phyloP scores from a whole-genome alignment of 1,284 basidiomycete genomes.

The Microbotryomycetes sp. region DNA sequence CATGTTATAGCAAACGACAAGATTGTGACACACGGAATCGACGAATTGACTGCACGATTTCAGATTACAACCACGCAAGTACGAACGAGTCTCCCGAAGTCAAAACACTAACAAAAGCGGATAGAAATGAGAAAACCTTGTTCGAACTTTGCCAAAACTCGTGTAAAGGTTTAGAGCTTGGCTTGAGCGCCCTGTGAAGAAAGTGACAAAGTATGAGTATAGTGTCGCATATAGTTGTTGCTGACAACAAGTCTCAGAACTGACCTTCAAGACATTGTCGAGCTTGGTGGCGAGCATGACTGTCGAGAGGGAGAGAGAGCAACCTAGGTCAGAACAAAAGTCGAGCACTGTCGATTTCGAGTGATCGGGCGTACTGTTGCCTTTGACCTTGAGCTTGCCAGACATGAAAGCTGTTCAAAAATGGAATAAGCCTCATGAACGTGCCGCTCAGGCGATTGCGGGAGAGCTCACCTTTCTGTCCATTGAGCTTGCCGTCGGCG shows the following conservation, averaged over 20 bases:
- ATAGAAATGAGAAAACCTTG: too few species aligned
- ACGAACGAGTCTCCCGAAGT: too few species aligned
- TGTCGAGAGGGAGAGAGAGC: background rate
- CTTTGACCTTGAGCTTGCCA: slow-evolving; percentile 58
- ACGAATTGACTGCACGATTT: too few species aligned
- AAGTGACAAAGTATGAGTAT: background rate
- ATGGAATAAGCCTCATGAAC: slow-evolving; percentile 13
- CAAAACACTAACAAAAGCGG: too few species aligned
- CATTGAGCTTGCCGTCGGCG: slow-evolving; percentile 55
- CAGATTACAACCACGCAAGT: too few species aligned
- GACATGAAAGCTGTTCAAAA: slow-evolving; percentile 67
- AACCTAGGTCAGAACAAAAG: background rate
- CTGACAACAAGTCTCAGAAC: slow-evolving; percentile 21
- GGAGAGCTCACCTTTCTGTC: slow-evolving; percentile 59
- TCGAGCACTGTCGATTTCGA: background rate
- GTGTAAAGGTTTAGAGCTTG: slow-evolving; percentile 10
- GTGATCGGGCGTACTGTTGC: slow-evolving; percentile 23
- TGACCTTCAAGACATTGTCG: slow-evolving; percentile 67
- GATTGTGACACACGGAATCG: too few species aligned
- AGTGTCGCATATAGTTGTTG: background rate
- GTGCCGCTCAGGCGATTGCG: background rate
- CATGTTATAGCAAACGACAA: too few species aligned
- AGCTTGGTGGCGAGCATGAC: slow-evolving; percentile 62
- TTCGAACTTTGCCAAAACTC: too few species aligned
- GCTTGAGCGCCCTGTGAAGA: slow-evolving; percentile 3